These are phyloP conservation scores for Pulicaria dysenterica DNA, from an alignment of 129 eudicot genomes.

Conservation along the genomic window DNA sequence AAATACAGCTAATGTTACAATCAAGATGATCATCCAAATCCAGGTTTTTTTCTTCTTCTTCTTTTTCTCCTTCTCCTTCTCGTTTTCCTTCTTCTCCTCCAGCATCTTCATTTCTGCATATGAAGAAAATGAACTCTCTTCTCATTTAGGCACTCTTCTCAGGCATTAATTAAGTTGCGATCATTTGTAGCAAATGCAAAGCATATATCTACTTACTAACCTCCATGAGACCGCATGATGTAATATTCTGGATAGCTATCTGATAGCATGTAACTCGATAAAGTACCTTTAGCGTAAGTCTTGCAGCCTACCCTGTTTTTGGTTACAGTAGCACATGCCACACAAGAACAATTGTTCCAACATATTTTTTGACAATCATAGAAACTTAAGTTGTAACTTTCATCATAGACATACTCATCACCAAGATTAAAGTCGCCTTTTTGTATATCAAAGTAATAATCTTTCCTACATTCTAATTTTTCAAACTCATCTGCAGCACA, in stretches of 20 bases:
- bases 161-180: too few relatives aligned
- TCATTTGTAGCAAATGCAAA: too few relatives aligned
- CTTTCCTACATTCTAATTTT: slow-evolving; percentile 36
- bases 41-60: background rate
- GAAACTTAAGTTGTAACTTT: slow-evolving; percentile 30
- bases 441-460: background rate
- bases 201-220: background rate
- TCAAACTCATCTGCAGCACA: slow-evolving; percentile 26
- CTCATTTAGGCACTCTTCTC: background rate
- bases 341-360: slow-evolving; percentile 38
- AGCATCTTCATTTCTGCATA: background rate
- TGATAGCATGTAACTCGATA: too few relatives aligned
- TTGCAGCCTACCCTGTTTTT: slow-evolving; percentile 39
- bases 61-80: background rate
- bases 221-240: background rate
- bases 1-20: slow-evolving; percentile 16
- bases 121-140: background rate
- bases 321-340: slow-evolving; percentile 31
- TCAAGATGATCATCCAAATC: slow-evolving; percentile 26
- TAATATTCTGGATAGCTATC: background rate
- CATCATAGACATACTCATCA: slow-evolving; percentile 27
- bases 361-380: slow-evolving; percentile 44
- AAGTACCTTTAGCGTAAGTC: slow-evolving; percentile 13
- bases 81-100: too few relatives aligned
- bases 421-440: background rate